Evolutionary conservation across 768 basidiomycete species (phyloP), one percentile per base, ranked within the genome.

Genomic region (Kondoa subrosea): DNA sequence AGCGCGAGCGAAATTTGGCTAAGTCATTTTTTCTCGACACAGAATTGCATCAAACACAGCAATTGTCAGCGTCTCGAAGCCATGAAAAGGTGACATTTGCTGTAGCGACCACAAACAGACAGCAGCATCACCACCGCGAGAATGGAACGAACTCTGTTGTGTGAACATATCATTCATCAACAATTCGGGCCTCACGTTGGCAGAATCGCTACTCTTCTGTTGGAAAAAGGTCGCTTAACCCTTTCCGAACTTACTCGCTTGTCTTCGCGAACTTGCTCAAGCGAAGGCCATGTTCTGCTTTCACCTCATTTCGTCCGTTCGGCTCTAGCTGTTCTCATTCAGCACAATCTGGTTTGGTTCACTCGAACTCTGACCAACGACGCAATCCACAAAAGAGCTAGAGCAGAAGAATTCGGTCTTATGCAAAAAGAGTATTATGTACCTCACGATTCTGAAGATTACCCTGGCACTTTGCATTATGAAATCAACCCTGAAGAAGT

Each of bases 271-370:
- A 32, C 33, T 33, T 50, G 40, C 40, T 50, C 40, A 50, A 21
- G 12, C 21, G 40, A 50, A 50, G 40, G 40, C 21, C 40, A 50
- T 50, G 40, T 50, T 21, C 40, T 50, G 8, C 40, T 50, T 8
- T 30, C 16, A 3, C 27, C 61, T 17, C 26, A 27, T 16, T 17
- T 31, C 61, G 61, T 63, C 29, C 15, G 61, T 12, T 29, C 15
- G 27, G 16, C 61, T 17, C n/a, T 63, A 12, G 15, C 33, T 16
- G 30, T 32, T 12, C 61, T 63, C 61, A 63, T 63, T 33, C 61
- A 63, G n/a, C 61, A 63, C 61, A 27, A 63, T n/a, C 4, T 63
- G 3, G 33, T 63, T 8, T 63, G 61, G 61, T 50, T 50, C 40
- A 50, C 40, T 21, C 40, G 40, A 8, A 50, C 40, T 8, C 8